phyloP scores from a whole-genome alignment of 306 rosid species.

The Trichosanthes truncata region DNA sequence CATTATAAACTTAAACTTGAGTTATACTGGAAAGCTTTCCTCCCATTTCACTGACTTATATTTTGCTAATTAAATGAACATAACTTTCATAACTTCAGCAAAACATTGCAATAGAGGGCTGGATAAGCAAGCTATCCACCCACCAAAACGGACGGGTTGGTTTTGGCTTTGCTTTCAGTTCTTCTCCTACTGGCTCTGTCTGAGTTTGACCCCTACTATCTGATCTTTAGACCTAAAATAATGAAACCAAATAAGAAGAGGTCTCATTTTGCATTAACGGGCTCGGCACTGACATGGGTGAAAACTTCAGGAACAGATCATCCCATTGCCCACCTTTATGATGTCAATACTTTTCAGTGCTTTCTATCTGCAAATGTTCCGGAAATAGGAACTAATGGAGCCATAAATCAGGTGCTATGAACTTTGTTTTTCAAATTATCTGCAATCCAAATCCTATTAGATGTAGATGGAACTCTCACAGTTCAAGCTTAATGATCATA shows the following conservation, averaged over 20 bases:
- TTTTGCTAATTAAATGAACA: not conserved
- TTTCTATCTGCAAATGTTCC: slow-evolving; percentile 60
- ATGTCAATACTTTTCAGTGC: slow-evolving; percentile 78
- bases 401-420: slow-evolving; percentile 75
- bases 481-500: slow-evolving; percentile 18
- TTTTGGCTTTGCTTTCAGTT: not conserved
- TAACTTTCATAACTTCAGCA: not conserved
- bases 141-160: not conserved
- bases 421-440: not conserved
- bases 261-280: not conserved
- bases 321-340: slow-evolving; percentile 78
- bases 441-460: not conserved
- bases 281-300: not conserved
- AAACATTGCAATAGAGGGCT: not conserved
- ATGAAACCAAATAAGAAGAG: not conserved
- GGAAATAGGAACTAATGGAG: slow-evolving; percentile 56
- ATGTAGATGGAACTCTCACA: not conserved
- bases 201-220: not conserved
- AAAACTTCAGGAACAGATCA: slow-evolving; percentile 77
- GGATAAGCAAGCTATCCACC: not conserved
- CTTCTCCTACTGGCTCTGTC: not conserved
- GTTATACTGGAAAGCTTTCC: not conserved
- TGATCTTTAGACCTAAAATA: not conserved
- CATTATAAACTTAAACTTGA: not conserved
- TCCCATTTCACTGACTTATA: not conserved